A percentile compares a stretch with the other conserved stretches of the same genome.
Conservation (phyloP, 2,329 filamentous ascomycete species). For the Amauroascus niger region DNA sequence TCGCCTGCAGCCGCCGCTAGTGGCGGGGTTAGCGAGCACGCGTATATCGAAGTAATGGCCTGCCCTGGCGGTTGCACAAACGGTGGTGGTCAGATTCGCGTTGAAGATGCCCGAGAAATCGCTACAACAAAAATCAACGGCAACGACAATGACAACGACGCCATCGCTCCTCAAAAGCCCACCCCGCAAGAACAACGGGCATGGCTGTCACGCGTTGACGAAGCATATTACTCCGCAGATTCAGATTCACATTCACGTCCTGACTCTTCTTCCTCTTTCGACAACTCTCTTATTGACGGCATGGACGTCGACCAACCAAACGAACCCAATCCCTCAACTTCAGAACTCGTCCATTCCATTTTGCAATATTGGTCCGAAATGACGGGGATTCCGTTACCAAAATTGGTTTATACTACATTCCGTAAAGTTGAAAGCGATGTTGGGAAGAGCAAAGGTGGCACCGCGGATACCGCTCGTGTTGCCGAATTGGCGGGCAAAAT, state of each 20-base stretch:
- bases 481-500: slow-evolving; percentile 82
- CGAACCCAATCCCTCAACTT: slow-evolving; percentile 18
- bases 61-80: slow-evolving; percentile 99
- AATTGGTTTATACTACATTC: slow-evolving; percentile 75
- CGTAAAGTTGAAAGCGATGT: slow-evolving; percentile 91
- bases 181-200: slow-evolving; percentile 73
- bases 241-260: slow-evolving; percentile 42
- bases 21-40: slow-evolving; percentile 50
- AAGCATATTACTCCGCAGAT: slow-evolving; percentile 77
- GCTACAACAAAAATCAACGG: slow-evolving; percentile 1
- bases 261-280: slow-evolving; percentile 19
- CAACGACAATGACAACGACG: not conserved
- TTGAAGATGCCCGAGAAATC: slow-evolving; percentile 56
- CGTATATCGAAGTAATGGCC: slow-evolving; percentile 98
- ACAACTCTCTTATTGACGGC: slow-evolving; percentile 22
- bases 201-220: slow-evolving; percentile 73
- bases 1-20: slow-evolving; percentile 41
- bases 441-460: slow-evolving; percentile 57
- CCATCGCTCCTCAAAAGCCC: slow-evolving; percentile 41
- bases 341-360: slow-evolving; percentile 37
- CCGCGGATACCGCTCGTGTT: slow-evolving; percentile 66
- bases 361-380: slow-evolving; percentile 66
- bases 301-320: slow-evolving; percentile 20
- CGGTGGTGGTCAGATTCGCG: slow-evolving; percentile 88
- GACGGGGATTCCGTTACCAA: slow-evolving; percentile 61